Evolutionary conservation across 2,329 filamentous ascomycete species (phyloP).

Genomic region (Sarocladiaceae sp.): DNA sequence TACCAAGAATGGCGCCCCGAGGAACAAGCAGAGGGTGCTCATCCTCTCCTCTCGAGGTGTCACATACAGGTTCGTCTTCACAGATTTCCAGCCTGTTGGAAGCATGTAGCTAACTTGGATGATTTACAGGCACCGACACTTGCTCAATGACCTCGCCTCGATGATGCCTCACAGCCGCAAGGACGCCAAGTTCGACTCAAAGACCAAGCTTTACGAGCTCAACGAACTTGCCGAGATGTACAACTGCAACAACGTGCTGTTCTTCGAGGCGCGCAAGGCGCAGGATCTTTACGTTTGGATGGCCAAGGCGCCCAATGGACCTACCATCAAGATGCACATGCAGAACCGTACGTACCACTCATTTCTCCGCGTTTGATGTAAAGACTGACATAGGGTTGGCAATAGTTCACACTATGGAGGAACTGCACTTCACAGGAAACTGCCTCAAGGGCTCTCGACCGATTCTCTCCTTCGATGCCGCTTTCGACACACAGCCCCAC

Average conservation of each 20-base stretch:
- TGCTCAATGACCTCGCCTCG: constrained; percentile 82
- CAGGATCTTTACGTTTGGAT: constrained; percentile 95
- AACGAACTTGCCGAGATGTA: constrained; percentile 75
- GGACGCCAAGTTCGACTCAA: constrained; percentile 95
- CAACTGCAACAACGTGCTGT: constrained; percentile 92
- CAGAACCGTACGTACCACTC: constrained; percentile 56
- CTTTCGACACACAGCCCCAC: constrained; percentile 78
- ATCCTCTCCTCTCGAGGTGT: constrained; percentile 91
- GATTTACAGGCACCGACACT: constrained; percentile 77
- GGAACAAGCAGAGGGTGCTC: constrained; percentile 73
- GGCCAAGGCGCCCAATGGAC: constrained; percentile 74
- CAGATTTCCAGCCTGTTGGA: too few relatives aligned
- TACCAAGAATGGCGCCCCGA: constrained; percentile 40
- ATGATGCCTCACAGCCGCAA: constrained; percentile 91
- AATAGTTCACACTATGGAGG: constrained; percentile 91
- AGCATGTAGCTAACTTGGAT: neutral
- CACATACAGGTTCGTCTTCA: constrained; percentile 65
- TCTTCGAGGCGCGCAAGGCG: constrained; percentile 92
- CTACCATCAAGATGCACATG: constrained; percentile 64
- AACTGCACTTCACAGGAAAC: constrained; percentile 95
- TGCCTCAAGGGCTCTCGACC: constrained; percentile 91
- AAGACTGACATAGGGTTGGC: constrained; percentile 20
- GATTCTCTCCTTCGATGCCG: constrained; percentile 83
- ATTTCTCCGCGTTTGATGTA: neutral
- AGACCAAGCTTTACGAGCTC: constrained; percentile 74